A percentile compares a stretch with the other conserved stretches of the same genome.
phyloP scores from a whole-genome alignment of 768 basidiomycete genomes.

The Rhodosporidiobolus sp. region DNA sequence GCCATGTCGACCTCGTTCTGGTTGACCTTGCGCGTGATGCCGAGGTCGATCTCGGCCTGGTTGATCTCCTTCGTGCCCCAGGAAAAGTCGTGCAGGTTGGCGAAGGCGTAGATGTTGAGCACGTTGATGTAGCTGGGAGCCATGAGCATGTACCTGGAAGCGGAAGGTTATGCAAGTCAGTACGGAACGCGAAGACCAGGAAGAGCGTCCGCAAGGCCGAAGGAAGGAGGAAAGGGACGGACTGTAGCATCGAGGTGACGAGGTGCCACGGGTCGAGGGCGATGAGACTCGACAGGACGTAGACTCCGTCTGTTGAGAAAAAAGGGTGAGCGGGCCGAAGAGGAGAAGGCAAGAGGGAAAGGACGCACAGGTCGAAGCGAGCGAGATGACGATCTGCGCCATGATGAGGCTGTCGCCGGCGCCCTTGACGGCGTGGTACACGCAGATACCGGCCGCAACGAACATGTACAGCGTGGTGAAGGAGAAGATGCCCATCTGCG shows the following conservation, averaged over 20 bases:
- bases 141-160: constrained; percentile 79
- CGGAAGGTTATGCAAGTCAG: too few relatives aligned
- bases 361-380: constrained; percentile 49
- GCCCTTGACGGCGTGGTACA: constrained; percentile 66
- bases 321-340: not conserved
- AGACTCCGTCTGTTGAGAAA: constrained; percentile 51
- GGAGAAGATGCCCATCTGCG: constrained; percentile 1
- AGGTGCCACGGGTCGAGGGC: constrained; percentile 97
- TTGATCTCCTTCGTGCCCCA: constrained; percentile 45
- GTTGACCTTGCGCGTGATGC: constrained; percentile 36
- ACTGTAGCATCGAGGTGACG: constrained; percentile 80
- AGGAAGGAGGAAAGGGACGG: too few relatives aligned
- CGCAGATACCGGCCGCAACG: constrained; percentile 74
- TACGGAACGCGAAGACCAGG: too few relatives aligned
- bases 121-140: constrained; percentile 43
- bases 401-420: constrained; percentile 62
- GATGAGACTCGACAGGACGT: constrained; percentile 69
- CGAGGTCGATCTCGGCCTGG: constrained; percentile 41
- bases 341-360: not conserved
- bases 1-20: constrained; percentile 42
- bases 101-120: constrained; percentile 68
- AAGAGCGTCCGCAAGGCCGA: too few relatives aligned
- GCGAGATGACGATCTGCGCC: constrained; percentile 72
- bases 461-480: constrained; percentile 65
- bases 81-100: constrained; percentile 67